Conservation (phyloP, 1,284 basidiomycete species). For the Pseudozyma tsukubaensis region DNA sequence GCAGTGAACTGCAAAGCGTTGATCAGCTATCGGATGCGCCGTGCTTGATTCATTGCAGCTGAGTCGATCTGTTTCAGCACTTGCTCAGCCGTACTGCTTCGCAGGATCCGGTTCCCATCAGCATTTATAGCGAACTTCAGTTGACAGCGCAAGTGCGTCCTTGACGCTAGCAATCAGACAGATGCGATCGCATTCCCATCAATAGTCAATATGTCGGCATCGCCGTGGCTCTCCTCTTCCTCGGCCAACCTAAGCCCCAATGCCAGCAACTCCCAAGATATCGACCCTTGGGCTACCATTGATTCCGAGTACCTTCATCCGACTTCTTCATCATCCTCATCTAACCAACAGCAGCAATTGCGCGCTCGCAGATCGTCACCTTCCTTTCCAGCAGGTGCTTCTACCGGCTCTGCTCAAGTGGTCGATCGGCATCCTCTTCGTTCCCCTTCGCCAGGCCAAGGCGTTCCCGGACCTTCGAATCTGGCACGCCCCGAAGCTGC, state of each 20-base stretch:
- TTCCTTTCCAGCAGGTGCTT: slow-evolving; percentile 1
- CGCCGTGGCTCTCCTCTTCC: slow-evolving; percentile 26
- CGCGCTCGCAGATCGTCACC: slow-evolving; percentile 39
- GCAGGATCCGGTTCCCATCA: too few relatives aligned
- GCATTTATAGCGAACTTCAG: too few relatives aligned
- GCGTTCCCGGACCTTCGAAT: slow-evolving; percentile 10
- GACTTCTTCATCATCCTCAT: slow-evolving; percentile 7
- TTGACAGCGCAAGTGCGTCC: background rate
- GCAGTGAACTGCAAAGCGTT: too few relatives aligned
- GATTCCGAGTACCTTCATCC: slow-evolving; percentile 26
- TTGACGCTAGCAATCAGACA: background rate
- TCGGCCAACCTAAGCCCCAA: slow-evolving; percentile 6
- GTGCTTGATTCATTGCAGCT: too few relatives aligned
- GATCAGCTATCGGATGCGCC: too few relatives aligned
- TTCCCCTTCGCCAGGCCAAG: slow-evolving; percentile 31
- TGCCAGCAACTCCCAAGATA: slow-evolving; percentile 5
- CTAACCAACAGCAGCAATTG: slow-evolving; percentile 20
- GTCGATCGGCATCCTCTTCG: slow-evolving; percentile 47
- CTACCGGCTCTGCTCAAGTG: slow-evolving; percentile 14
- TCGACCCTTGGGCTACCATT: slow-evolving; percentile 25
- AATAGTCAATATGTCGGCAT: slow-evolving; percentile 20
- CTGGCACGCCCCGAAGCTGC: slow-evolving; percentile 6
- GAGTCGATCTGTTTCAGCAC: too few relatives aligned
- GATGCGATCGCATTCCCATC: background rate
- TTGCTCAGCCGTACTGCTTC: too few relatives aligned